phyloP scores from a whole-genome alignment of 2,329 filamentous ascomycete species.

The Polychaeton citri region DNA sequence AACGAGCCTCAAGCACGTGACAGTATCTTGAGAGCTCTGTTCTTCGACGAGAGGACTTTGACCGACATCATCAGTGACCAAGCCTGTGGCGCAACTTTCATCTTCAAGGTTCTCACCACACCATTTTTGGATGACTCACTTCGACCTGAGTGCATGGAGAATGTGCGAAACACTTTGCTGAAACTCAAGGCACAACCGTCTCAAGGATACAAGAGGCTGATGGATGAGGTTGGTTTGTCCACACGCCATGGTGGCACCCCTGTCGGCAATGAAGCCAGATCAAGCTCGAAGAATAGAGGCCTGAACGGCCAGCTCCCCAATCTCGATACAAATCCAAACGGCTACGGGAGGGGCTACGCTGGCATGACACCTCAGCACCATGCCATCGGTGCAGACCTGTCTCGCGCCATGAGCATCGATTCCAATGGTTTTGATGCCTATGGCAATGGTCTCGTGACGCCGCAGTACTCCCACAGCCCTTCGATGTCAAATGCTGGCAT shows the following conservation, averaged over 20 bases:
- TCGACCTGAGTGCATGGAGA: slow-evolving; percentile 76
- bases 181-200: slow-evolving; percentile 86
- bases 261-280: slow-evolving; percentile 21
- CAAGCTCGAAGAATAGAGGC: slow-evolving; percentile 19
- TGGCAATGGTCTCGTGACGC: slow-evolving; percentile 22
- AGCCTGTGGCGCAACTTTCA: slow-evolving; percentile 82
- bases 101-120: slow-evolving; percentile 96
- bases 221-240: slow-evolving; percentile 94
- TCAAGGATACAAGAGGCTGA: slow-evolving; percentile 94
- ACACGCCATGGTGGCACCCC: slow-evolving; percentile 31
- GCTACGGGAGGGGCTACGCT: slow-evolving; percentile 24
- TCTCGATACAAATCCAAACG: slow-evolving; percentile 18
- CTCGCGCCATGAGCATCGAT: slow-evolving; percentile 36
- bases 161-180: slow-evolving; percentile 75
- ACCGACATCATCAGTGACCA: slow-evolving; percentile 88
- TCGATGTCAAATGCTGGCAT: slow-evolving; percentile 21
- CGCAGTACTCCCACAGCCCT: slow-evolving; percentile 23
- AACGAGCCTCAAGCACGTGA: slow-evolving; percentile 87
- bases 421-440: slow-evolving; percentile 35
- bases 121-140: slow-evolving; percentile 94
- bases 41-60: slow-evolving; percentile 81
- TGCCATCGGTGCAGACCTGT: slow-evolving; percentile 28
- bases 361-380: slow-evolving; percentile 19
- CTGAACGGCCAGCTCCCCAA: slow-evolving; percentile 20
- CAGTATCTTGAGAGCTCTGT: slow-evolving; percentile 75